Conservation (phyloP, 2,329 filamentous ascomycete species). For the Colletotrichum sp. region DNA sequence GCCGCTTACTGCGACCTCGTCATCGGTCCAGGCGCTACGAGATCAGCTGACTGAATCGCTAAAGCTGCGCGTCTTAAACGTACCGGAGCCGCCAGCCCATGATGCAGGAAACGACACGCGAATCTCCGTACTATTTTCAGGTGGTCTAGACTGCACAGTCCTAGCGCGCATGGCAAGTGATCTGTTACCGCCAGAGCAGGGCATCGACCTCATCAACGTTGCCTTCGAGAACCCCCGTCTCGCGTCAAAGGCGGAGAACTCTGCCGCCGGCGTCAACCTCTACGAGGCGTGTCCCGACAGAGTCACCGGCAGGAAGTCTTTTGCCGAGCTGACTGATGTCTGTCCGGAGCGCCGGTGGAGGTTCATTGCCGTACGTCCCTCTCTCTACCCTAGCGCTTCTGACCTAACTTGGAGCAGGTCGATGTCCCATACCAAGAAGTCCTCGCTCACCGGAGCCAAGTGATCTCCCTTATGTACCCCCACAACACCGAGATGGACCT, state of each 20-base stretch:
- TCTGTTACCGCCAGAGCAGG: constrained; percentile 68
- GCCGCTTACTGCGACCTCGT: constrained; percentile 35
- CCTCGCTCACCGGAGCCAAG: constrained; percentile 66
- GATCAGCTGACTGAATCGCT: constrained; percentile 65
- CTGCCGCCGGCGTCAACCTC: constrained; percentile 37
- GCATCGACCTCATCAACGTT: constrained; percentile 90
- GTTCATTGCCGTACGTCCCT: no score
- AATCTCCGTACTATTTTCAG: constrained; percentile 88
- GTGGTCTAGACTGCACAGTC: constrained; percentile 90
- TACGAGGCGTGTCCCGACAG: constrained; percentile 92
- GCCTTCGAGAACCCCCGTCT: constrained; percentile 93
- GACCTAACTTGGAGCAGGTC: no score
- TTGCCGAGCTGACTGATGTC: constrained; percentile 70
- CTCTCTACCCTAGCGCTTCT: no score
- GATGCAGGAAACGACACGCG: constrained; percentile 44
- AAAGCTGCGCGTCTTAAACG: constrained; percentile 64
- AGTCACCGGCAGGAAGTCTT: constrained; percentile 80
- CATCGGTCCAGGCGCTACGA: constrained; percentile 57
- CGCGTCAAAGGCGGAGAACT: constrained; percentile 49
- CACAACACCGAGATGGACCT: constrained; percentile 99
- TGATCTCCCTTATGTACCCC: constrained; percentile 82
- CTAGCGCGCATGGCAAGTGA: constrained; percentile 83
- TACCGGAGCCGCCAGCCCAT: constrained; percentile 61
- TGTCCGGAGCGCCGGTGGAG: constrained; percentile 79
- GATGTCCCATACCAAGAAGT: constrained; percentile 84